phyloP scores from a whole-genome alignment of 306 rosid genomes.

The Ochetophila trinervis region DNA sequence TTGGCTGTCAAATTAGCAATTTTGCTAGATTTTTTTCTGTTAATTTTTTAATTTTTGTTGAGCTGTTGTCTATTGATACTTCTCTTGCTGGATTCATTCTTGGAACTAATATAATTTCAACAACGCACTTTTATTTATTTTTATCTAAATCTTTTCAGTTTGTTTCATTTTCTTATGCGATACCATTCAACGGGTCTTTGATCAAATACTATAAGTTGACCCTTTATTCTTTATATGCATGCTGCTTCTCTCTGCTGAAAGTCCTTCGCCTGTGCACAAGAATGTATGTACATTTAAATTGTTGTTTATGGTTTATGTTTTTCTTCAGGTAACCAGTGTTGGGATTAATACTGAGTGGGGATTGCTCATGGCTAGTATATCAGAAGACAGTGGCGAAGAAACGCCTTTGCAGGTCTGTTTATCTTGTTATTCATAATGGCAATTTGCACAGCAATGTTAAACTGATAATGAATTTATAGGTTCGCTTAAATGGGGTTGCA shows the following conservation, averaged over 20 bases:
- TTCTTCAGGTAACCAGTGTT: slow-evolving; percentile 76
- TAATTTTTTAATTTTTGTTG: too few relatives aligned
- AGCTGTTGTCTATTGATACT: too few relatives aligned
- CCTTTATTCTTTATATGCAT: neutral
- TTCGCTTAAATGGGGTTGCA: slow-evolving; percentile 95
- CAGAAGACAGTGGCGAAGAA: slow-evolving; percentile 98
- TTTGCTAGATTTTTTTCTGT: too few relatives aligned
- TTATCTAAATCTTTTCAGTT: neutral
- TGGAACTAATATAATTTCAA: too few relatives aligned
- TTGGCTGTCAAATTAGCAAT: too few relatives aligned
- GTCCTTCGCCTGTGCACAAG: neutral
- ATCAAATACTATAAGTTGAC: neutral
- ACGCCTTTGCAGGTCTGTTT: slow-evolving; percentile 86
- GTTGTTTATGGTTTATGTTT: neutral
- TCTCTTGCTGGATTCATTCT: too few relatives aligned
- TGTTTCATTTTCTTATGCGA: neutral
- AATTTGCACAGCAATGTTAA: slow-evolving; percentile 1
- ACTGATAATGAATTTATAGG: slow-evolving; percentile 41
- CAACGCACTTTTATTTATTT: too few relatives aligned
- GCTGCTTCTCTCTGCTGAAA: neutral
- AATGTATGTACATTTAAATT: neutral
- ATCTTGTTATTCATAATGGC: neutral
- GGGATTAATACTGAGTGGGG: slow-evolving; percentile 99
- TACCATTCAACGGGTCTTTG: neutral
- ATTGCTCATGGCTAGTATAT: slow-evolving; percentile 96